phyloP scores from a whole-genome alignment of 192 early-diverging fungal species.

The Coemansia erecta region DNA sequence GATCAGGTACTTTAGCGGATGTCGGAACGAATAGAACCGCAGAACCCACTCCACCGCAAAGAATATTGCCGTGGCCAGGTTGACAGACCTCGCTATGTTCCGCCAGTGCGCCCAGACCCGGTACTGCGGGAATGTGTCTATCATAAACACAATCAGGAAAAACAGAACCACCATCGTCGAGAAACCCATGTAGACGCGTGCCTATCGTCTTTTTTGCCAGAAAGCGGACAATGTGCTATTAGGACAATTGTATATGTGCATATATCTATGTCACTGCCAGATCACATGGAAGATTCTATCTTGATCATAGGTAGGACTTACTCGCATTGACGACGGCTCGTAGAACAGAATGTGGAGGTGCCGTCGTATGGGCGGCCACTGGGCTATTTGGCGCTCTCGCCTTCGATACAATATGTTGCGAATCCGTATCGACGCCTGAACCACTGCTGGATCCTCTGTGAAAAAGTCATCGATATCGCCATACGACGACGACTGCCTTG shows the following conservation, averaged over 20 bases:
- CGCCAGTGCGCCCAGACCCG: conserved; percentile 33
- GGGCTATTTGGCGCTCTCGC: conserved; percentile 29
- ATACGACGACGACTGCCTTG: conserved; percentile 4
- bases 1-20: conserved; percentile 18
- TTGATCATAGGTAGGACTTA: conserved; percentile 7
- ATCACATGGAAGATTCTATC: no score
- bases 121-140: conserved; percentile 51
- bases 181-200: conserved; percentile 40
- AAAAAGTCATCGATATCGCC: conserved; percentile 31
- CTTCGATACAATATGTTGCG: conserved; percentile 34
- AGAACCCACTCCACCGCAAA: conserved; percentile 46
- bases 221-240: background rate
- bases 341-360: conserved; percentile 42
- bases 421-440: conserved; percentile 33
- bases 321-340: conserved; percentile 42
- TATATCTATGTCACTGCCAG: no score
- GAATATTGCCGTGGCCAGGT: conserved; percentile 34
- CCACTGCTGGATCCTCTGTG: conserved; percentile 25
- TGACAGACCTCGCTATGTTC: conserved; percentile 24
- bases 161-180: conserved; percentile 41
- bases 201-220: conserved; percentile 4
- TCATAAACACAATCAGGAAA: conserved; percentile 53
- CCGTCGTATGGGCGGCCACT: conserved; percentile 27
- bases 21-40: conserved; percentile 37
- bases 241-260: no score